Base-by-base conservation (phyloP, 306 rosid genomes). In the Begonia masoniana region DNA sequence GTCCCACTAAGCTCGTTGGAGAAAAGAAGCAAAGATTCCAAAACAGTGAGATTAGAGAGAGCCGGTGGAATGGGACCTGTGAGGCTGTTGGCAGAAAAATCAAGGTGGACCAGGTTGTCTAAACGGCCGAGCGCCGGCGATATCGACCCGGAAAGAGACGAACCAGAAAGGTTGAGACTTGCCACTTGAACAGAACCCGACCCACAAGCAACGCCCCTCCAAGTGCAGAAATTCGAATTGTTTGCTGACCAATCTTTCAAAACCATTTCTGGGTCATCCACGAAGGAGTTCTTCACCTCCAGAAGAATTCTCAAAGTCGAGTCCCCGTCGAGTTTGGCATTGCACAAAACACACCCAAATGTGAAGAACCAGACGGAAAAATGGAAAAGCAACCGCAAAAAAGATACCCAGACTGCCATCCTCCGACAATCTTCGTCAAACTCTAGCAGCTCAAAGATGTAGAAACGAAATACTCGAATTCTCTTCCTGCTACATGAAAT, bases 151-250 rank as follows among this genome's bases (percentile, higher is more conserved):
- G 71, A 65, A 75, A 91, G 99, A 42, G 94, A 83, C 66, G 86
- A 86, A 76, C 66, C 79, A 58, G 94, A 75, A 14, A 91, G 96
- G 82, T 86, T 79, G 48, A 91, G 88, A 9, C 84, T 75, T 51
- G 74, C 68, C 58, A 80, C 78, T 31, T 55, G 74, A 17, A 63
- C 63, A 26, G 43, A 56, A 4, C 39, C 65, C 47, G 87, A 58
- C 15, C 68, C 82, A 58, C 99, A 91, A 7, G 78, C 35, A 45
- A 91, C 73, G 0, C 99, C 94, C 61, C 74, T 71, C 99, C 96
- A 91, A 12, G 47, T 65, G 59, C 99, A 91, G 52, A 81, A 83
- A 43, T 81, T 74, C 2, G 70, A 55, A 65, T 79, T 79, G 45
- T 55, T 54, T 19, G 62, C 67, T 5, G 81, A 75, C 99, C 99